Conservation (phyloP, 441 rosid genomes). For the Eruca vesicaria region DNA sequence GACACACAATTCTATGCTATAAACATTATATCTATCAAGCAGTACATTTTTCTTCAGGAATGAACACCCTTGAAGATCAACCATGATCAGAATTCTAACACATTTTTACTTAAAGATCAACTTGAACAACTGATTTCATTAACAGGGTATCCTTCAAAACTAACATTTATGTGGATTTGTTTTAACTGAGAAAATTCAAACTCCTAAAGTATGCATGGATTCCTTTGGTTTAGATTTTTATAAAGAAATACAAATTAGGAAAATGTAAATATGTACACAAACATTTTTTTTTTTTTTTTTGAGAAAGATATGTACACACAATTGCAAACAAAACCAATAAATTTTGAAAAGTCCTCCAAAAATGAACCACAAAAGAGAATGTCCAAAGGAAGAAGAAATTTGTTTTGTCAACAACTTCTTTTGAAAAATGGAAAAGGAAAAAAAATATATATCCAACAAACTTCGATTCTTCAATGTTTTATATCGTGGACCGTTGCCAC, state of each 20-base stretch:
- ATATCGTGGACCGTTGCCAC: neutral
- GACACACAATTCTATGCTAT: too few relatives aligned
- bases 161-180: neutral
- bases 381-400: neutral
- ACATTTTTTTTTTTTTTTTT: too few relatives aligned
- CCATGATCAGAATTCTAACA: too few relatives aligned
- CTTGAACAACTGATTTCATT: neutral
- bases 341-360: neutral
- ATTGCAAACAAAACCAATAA: neutral
- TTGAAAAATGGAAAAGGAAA: too few relatives aligned
- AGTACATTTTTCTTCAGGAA: too few relatives aligned
- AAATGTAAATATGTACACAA: neutral
- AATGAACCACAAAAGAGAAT: neutral
- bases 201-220: neutral
- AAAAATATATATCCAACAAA: neutral
- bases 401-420: neutral
- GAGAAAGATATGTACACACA: too few relatives aligned
- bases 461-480: too few relatives aligned
- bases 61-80: too few relatives aligned
- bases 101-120: neutral
- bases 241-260: neutral
- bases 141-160: neutral
- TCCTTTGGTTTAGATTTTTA: neutral
- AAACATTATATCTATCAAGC: too few relatives aligned
- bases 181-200: neutral